Percentiles rank a stretch among this genome's conserved stretches.
Conservation (phyloP, 2,329 filamentous ascomycete species). For the Phialemonium atrogriseum region DNA sequence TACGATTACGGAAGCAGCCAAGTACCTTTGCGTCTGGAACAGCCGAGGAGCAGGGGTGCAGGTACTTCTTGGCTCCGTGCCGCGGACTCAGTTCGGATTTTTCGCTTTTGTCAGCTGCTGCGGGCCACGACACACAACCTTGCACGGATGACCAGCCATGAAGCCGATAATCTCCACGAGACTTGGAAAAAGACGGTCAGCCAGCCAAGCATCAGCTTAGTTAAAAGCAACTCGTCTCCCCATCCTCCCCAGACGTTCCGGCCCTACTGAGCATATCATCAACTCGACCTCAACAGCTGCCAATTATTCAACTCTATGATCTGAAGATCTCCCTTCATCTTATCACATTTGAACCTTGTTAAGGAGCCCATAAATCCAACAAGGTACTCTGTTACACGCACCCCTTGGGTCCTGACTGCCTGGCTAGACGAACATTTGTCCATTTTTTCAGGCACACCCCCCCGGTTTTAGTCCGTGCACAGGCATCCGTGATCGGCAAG, state of each 20-base stretch:
- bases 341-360: neutral
- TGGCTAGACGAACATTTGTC: neutral
- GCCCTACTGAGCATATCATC: conserved; percentile 1
- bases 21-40: too few relatives aligned
- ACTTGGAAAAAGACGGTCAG: conserved; percentile 11
- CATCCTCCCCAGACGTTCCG: neutral
- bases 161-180: conserved; percentile 9
- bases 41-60: conserved; percentile 1
- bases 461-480: too few relatives aligned
- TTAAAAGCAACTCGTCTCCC: conserved; percentile 4
- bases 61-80: conserved; percentile 4
- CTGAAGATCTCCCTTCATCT: neutral
- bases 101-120: conserved; percentile 18
- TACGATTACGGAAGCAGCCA: too few relatives aligned
- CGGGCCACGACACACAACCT: conserved; percentile 16
- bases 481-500: conserved; percentile 23
- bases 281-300: neutral
- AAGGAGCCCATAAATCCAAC: neutral
- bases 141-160: conserved; percentile 13
- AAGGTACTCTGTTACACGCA: neutral
- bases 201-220: too few relatives aligned
- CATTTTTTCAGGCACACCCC: too few relatives aligned
- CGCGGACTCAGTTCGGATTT: conserved; percentile 11
- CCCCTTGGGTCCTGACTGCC: neutral
- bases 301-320: neutral